Conservation (phyloP, 257 asterid genomes). For the Rauvolfia tetraphylla region DNA sequence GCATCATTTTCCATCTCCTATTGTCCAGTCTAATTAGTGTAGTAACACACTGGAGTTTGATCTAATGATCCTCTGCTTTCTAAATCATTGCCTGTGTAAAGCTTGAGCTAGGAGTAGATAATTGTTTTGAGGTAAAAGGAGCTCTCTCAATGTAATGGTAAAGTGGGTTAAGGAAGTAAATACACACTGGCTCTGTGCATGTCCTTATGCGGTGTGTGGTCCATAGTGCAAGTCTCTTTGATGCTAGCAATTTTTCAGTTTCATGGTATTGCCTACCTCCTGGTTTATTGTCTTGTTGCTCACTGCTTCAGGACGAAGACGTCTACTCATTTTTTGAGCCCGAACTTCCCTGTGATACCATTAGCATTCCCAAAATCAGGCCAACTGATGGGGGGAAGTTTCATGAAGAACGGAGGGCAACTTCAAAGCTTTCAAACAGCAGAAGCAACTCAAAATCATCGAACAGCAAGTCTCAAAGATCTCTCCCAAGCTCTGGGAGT, state of each 20-base stretch:
- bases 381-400: conserved; percentile 36
- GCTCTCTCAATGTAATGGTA: background rate
- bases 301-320: conserved; percentile 74
- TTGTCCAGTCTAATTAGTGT: background rate
- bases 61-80: background rate
- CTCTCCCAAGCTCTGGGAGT: conserved; percentile 25
- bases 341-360: conserved; percentile 62
- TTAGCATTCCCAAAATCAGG: conserved; percentile 47
- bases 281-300: background rate
- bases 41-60: background rate
- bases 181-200: background rate
- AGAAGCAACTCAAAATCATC: conserved; percentile 46
- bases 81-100: background rate
- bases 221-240: background rate
- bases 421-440: conserved; percentile 36
- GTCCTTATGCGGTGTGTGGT: background rate
- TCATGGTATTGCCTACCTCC: background rate
- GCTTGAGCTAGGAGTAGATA: background rate
- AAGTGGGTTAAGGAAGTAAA: background rate
- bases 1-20: background rate
- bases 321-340: conserved; percentile 91
- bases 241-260: background rate
- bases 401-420: conserved; percentile 37
- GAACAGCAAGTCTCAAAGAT: conserved; percentile 31
- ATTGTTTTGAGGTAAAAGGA: background rate